A percentile compares a stretch with the other conserved stretches of the same genome.
Conservation (phyloP, 495 filamentous ascomycete species). For the Neurospora sp. region DNA sequence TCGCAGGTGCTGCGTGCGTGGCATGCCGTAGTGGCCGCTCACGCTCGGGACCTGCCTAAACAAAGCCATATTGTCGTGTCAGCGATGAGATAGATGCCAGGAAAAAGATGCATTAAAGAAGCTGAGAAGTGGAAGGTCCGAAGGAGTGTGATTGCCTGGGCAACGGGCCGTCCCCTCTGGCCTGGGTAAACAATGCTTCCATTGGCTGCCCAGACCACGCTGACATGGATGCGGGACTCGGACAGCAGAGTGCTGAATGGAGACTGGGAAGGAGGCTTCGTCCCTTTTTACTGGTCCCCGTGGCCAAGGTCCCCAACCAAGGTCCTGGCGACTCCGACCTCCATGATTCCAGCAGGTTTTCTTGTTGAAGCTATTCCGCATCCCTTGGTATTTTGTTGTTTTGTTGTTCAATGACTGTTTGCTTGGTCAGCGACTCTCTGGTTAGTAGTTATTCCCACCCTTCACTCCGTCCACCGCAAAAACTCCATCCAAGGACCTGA, state of each 20-base stretch:
- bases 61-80: neutral
- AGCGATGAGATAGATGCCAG: no score
- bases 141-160: constrained; percentile 5
- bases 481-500: neutral
- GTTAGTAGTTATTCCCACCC: neutral
- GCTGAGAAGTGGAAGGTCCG: neutral
- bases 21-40: neutral
- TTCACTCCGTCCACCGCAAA: neutral
- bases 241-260: neutral
- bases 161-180: constrained; percentile 1
- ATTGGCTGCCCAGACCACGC: constrained; percentile 5
- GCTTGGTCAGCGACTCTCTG: constrained; percentile 1
- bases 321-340: neutral
- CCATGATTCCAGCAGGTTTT: neutral
- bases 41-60: neutral
- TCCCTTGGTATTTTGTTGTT: neutral
- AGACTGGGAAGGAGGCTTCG: neutral
- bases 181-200: constrained; percentile 10
- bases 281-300: neutral
- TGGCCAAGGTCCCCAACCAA: neutral
- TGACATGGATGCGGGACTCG: neutral
- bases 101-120: neutral
- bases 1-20: neutral
- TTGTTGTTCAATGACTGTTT: constrained; percentile 1
- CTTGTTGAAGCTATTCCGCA: constrained; percentile 1